Base-by-base conservation (phyloP, 2,329 filamentous ascomycete genomes). In the Ophiostoma piceae region DNA sequence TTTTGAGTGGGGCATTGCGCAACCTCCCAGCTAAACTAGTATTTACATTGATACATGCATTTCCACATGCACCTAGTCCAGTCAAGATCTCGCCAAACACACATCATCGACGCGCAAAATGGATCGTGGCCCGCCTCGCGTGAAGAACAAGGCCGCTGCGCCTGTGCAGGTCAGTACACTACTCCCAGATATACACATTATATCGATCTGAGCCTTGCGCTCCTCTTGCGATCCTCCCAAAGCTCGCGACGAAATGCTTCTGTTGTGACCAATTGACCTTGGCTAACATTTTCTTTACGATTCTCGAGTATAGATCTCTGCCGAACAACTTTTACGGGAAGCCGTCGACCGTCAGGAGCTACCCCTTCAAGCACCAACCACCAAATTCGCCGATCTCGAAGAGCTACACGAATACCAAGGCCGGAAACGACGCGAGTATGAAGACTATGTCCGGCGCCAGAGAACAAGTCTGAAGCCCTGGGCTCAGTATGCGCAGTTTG, bases 91-190 rank as follows among this genome's bases (percentile, higher is more conserved):
- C 54, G 39, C 14, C 32, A 57, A 37, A 43, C 8, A 43, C 11
- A 32, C 19, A 39, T 19, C 32, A 66, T n/a, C 54, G 16, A 67
- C 51, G 12, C 37, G 16, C 35, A 73, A 22, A 47, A 97, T 98
- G 94, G 94, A 98, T 84, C 90, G 94, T 74, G 95, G 94, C 76
- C 94, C 95, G 71, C 94, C 95, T 14, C 86, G 93, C 86, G 95
- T 99, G 84, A 98, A 98, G 81, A 98, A 99, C 85, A 99, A 99
- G 90, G 92, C 92, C 74, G 87, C 95, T 1, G 94, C 94, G 82
- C 92, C 90, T 57, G 84, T 74, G 35, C 73, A 74, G 71, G 73
- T 73, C 43, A n/a, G 70, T 91, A 60, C 19, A 16, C 8, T 32
- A 19, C 37, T 60, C 39, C n/a, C 26, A 35, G 7, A 39, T 19